These are phyloP conservation scores for Entomortierella beljakovae DNA, from an alignment of 192 early-diverging fungal species.

Conservation along the genomic window DNA sequence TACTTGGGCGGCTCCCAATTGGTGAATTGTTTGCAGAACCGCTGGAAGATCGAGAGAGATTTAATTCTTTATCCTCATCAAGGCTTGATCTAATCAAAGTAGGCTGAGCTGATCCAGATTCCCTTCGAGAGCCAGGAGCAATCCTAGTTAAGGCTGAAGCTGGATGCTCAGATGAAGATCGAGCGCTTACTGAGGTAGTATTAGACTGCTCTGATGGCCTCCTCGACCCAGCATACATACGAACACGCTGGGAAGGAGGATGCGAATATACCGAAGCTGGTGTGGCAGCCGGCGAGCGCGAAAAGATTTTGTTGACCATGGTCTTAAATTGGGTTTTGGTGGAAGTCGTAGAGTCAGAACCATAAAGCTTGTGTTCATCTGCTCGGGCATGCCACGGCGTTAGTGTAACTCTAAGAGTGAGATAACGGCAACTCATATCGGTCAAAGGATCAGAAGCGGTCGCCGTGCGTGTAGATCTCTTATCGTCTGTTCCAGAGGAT, in stretches of 20 bases:
- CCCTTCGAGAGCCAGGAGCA: neutral
- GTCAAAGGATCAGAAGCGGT: neutral
- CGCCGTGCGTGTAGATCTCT: neutral
- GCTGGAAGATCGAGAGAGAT: neutral
- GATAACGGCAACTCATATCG: conserved; percentile 13
- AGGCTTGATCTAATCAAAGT: neutral
- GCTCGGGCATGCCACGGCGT: conserved; percentile 58
- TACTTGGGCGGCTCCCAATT: neutral
- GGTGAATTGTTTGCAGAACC: neutral
- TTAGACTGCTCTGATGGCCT: neutral
- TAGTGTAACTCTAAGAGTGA: conserved; percentile 50
- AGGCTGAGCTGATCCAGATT: neutral
- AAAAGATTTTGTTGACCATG: conserved; percentile 27
- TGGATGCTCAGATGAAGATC: neutral
- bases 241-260: neutral
- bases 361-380: conserved; percentile 54
- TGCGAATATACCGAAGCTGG: neutral
- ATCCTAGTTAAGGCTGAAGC: too few species aligned
- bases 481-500: neutral
- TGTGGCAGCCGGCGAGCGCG: neutral
- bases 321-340: conserved; percentile 12
- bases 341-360: neutral
- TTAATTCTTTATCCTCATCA: neutral
- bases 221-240: neutral
- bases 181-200: neutral